Evolutionary conservation across 2,329 filamentous ascomycete genomes (phyloP), one percentile per base, ranked within the genome.

Genomic region (Fusarium mundagurra): DNA sequence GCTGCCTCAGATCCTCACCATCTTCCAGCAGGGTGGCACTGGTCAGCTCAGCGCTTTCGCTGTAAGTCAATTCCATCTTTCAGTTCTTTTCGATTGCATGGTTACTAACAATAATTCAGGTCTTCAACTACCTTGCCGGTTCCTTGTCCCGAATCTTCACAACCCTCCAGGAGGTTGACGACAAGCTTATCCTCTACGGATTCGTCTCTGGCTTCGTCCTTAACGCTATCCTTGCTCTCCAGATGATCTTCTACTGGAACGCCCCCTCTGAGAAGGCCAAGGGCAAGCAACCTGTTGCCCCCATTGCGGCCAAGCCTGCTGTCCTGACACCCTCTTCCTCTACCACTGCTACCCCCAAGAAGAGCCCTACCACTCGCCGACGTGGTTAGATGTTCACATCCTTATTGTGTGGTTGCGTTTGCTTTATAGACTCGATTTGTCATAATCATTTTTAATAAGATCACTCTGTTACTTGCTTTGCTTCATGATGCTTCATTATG

Each of bases 231-330:
- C 88, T 99, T 66, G 95, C 95, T 20, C 84, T 88, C 44, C 96
- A 99, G 86, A 96, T 99, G 93, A 81, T 97, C 34, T 97, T 95
- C 85, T 98, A 98, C 87, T 99, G 96, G 96, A 98, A 98, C 80
- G 85, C 87, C 13, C 88, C 89, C 16, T 86, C 88, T 20, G 80
- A 82, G 72, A 86, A 86, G 79, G 81, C 81, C 48, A 83, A 84
- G 77, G 82, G 81, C 64, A 87, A 87, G 81, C 81, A 80, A 64
- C 84, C 83, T 78, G 81, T 70, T 33, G 64, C 74, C 16, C 77
- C 81, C 17, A 65, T 80, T 34, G 75, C 76, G 57, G 78, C 75
- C 29, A 76, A 76, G 66, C 77, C 83, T 24, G 77, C 79, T 10
- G 13, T 41, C n/a, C 58, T 78, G 44, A 71, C 59, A 2, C 71